These are phyloP conservation scores for Fusarium pininemorale DNA, from an alignment of 2,329 filamentous ascomycete genomes.

Conservation along the genomic window DNA sequence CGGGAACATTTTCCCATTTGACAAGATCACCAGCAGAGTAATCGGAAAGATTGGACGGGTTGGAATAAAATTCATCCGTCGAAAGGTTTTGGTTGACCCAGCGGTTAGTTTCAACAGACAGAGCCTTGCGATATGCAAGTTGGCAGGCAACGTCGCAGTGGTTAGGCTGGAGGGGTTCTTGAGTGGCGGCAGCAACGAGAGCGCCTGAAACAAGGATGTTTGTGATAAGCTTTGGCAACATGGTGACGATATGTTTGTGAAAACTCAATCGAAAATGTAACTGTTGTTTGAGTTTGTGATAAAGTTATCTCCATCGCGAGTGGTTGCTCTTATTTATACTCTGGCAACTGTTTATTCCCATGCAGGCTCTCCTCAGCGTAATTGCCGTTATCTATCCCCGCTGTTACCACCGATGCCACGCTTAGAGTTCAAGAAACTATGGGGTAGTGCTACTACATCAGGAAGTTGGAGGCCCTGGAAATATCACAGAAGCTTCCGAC, in stretches of 20 bases:
- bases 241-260: neutral
- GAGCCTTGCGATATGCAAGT: neutral
- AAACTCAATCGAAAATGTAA: neutral
- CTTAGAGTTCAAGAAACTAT: neutral
- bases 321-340: neutral
- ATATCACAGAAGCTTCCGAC: neutral
- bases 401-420: too few relatives aligned
- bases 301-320: too few relatives aligned
- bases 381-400: neutral
- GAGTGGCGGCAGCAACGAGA: neutral
- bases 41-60: neutral
- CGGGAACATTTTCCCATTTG: slow-evolving; percentile 13
- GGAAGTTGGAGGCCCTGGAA: neutral
- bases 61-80: slow-evolving; percentile 3
- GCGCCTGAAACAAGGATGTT: neutral
- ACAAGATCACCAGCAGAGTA: slow-evolving; percentile 7
- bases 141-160: slow-evolving; percentile 10
- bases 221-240: neutral
- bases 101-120: neutral
- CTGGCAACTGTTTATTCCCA: neutral
- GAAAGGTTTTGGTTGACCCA: slow-evolving; percentile 12
- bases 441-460: neutral
- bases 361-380: neutral
- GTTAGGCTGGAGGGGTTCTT: slow-evolving; percentile 3
- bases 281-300: neutral